Conservation (phyloP, 768 basidiomycete genomes). For the Tephrocybe sp. region DNA sequence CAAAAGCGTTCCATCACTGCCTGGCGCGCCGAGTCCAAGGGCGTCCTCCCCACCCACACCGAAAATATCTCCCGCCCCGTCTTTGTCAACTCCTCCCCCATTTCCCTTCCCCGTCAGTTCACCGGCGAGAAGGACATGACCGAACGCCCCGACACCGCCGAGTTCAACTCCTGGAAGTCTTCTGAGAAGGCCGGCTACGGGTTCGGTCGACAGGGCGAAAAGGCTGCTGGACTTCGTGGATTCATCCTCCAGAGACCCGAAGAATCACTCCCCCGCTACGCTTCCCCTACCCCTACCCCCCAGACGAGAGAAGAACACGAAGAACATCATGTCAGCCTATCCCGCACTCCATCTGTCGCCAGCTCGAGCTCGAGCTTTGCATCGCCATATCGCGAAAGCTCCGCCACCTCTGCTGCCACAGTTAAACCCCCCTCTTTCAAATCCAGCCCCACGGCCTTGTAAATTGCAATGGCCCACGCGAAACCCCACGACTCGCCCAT, state of each 20-base stretch:
- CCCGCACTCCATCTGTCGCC: conserved; percentile 28
- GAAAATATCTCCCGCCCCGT: conserved; percentile 34
- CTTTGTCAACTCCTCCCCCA: conserved; percentile 31
- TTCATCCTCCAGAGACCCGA: conserved; percentile 58
- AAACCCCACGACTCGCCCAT: not conserved
- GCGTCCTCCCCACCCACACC: conserved; percentile 51
- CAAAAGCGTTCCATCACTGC: conserved; percentile 62
- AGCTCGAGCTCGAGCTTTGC: conserved; percentile 37
- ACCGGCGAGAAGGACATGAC: conserved; percentile 16
- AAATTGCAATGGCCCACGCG: not conserved
- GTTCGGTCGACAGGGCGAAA: conserved; percentile 83
- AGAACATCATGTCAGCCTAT: conserved; percentile 17
- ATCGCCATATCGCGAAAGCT: conserved; percentile 30
- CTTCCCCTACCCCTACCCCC: conserved; percentile 30
- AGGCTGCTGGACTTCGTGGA: conserved; percentile 68
- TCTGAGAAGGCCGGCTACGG: conserved; percentile 56
- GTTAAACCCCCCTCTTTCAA: conserved; percentile 26
- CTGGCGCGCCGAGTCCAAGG: conserved; percentile 62
- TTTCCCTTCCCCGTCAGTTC: conserved; percentile 33
- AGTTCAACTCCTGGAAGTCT: conserved; percentile 30
- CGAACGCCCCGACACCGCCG: conserved; percentile 23
- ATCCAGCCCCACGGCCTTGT: conserved; percentile 32
- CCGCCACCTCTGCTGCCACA: conserved; percentile 8
- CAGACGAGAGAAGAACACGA: not conserved
- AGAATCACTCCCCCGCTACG: conserved; percentile 57